Conservation (phyloP, 305 asterid species). For the Solanum aculeatissimum region DNA sequence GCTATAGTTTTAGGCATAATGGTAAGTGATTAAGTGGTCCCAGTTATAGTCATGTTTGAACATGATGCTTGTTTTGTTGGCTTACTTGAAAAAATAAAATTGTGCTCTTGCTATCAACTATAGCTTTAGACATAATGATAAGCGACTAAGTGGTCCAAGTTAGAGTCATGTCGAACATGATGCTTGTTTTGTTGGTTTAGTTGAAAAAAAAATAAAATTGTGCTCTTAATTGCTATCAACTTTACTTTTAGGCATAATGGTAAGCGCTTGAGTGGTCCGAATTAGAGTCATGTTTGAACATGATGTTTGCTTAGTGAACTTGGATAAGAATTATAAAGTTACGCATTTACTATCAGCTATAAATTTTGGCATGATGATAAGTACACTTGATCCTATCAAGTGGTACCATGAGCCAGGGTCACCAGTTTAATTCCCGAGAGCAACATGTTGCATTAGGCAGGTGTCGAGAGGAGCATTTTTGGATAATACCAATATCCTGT, state of each 20-base stretch:
- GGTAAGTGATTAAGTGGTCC: background rate
- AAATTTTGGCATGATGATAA: background rate
- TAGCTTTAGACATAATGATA: no score
- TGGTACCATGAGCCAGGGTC: background rate
- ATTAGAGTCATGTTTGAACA: background rate
- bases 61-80: background rate
- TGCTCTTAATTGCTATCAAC: background rate
- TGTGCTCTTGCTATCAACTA: background rate
- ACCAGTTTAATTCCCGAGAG: background rate
- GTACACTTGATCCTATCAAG: background rate
- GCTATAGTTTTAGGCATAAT: background rate
- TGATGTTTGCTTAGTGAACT: background rate
- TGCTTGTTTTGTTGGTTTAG: background rate
- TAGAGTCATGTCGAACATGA: background rate
- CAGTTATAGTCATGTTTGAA: background rate
- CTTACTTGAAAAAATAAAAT: no score
- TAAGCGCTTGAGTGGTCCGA: no score
- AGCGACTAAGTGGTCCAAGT: background rate
- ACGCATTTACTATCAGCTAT: background rate
- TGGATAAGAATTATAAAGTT: background rate
- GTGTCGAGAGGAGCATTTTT: background rate
- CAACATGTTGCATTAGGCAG: background rate
- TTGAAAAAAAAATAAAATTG: background rate
- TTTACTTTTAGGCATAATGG: no score
- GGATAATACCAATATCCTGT: background rate